Evolutionary conservation across 2,329 filamentous ascomycete species (phyloP).

Genomic region (Fusarium circinatum): DNA sequence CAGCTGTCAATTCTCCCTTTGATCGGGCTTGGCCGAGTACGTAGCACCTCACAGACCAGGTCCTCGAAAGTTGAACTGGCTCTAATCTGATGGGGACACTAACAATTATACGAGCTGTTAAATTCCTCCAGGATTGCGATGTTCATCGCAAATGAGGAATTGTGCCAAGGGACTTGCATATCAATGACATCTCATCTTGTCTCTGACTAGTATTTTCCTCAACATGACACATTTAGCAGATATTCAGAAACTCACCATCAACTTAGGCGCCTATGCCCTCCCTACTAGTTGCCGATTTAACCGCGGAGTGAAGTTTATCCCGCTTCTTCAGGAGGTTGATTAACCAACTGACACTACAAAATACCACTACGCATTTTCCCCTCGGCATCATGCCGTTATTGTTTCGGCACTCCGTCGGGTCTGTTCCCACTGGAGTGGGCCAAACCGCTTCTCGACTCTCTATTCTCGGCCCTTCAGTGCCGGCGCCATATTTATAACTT

Average conservation of each 20-base stretch:
- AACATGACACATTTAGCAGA: not conserved
- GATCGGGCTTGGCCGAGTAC: constrained; percentile 7
- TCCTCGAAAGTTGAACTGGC: not conserved
- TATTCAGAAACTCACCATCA: not conserved
- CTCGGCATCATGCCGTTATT: not conserved
- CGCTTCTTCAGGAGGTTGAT: constrained; percentile 7
- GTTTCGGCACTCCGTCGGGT: constrained; percentile 7
- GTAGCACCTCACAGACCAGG: not conserved
- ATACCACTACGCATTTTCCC: not conserved
- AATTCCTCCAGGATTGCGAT: constrained; percentile 3
- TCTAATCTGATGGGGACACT: not conserved
- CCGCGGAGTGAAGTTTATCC: constrained; percentile 17
- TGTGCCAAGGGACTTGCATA: constrained; percentile 1
- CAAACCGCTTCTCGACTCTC: constrained; percentile 12
- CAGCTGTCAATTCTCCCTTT: constrained; percentile 9
- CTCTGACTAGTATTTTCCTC: not conserved
- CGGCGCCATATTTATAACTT: constrained; percentile 17
- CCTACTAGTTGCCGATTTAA: constrained; percentile 20
- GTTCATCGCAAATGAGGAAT: not conserved
- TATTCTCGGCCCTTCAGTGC: constrained; percentile 23
- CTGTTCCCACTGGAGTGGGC: constrained; percentile 7
- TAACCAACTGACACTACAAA: constrained; percentile 3
- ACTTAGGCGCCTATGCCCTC: constrained; percentile 3
- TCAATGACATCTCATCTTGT: not conserved
- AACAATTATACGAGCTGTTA: not conserved